phyloP scores from a whole-genome alignment of 768 basidiomycete species.

The Ephemerocybe angulata region DNA sequence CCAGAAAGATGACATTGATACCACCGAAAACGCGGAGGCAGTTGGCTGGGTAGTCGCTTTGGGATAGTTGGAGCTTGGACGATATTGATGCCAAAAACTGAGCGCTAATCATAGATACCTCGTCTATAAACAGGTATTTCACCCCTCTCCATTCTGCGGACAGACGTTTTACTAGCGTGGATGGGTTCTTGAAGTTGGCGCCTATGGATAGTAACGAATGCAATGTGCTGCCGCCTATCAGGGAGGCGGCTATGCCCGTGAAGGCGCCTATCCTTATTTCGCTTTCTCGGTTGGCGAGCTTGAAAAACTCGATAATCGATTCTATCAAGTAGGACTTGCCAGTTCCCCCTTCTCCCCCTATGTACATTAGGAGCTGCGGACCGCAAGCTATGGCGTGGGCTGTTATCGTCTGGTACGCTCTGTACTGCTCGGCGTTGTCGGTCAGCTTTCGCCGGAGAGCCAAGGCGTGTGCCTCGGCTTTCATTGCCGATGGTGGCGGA shows the following conservation, averaged over 20 bases:
- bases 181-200: neutral
- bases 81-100: slow-evolving; percentile 20
- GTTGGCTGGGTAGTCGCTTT: slow-evolving; percentile 8
- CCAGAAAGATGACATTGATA: slow-evolving; percentile 28
- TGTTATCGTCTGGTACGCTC: slow-evolving; percentile 5
- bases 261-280: slow-evolving; percentile 20
- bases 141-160: slow-evolving; percentile 15
- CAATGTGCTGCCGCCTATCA: slow-evolving; percentile 26
- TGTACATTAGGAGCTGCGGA: slow-evolving; percentile 23
- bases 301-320: slow-evolving; percentile 18
- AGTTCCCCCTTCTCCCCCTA: slow-evolving; percentile 27
- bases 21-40: slow-evolving; percentile 22
- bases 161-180: neutral
- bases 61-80: slow-evolving; percentile 15
- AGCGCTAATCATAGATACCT: slow-evolving; percentile 17
- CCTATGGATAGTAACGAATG: slow-evolving; percentile 22
- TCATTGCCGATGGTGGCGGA: too few relatives aligned
- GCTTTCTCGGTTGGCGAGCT: neutral
- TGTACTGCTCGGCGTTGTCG: neutral
- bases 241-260: slow-evolving; percentile 26
- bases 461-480: too few relatives aligned
- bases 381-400: slow-evolving; percentile 6
- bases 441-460: too few relatives aligned
- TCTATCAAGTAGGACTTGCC: slow-evolving; percentile 27
- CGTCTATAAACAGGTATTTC: slow-evolving; percentile 21